These are phyloP conservation scores for Lablab purpureus DNA, from an alignment of 306 rosid species.

Conservation along the genomic window DNA sequence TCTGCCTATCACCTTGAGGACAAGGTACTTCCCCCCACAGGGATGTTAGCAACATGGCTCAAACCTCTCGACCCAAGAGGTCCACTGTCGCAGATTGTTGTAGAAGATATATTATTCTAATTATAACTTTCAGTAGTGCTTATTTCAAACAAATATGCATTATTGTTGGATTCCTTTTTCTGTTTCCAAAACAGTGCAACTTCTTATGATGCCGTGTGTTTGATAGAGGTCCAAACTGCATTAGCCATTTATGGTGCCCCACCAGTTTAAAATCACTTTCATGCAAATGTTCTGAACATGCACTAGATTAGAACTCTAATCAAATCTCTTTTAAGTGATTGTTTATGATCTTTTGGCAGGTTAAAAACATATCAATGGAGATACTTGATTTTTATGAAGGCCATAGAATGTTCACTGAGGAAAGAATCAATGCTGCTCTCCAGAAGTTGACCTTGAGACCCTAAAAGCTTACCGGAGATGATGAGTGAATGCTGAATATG, in stretches of 20 bases:
- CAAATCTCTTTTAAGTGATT: neutral
- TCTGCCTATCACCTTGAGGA: too few relatives aligned
- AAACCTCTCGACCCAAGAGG: too few relatives aligned
- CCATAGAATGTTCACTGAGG: slow-evolving; percentile 62
- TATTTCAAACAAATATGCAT: too few relatives aligned
- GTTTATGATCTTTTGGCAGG: slow-evolving; percentile 58
- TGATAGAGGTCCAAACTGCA: slow-evolving; percentile 1
- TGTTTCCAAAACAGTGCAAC: too few relatives aligned
- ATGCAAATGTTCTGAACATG: slow-evolving; percentile 11
- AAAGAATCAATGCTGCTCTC: slow-evolving; percentile 71
- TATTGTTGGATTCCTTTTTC: too few relatives aligned
- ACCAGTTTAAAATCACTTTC: neutral
- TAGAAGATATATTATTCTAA: too few relatives aligned
- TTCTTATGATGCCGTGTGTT: neutral
- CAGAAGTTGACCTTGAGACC: slow-evolving; percentile 64
- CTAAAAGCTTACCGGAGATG: slow-evolving; percentile 40
- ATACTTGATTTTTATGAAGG: slow-evolving; percentile 87
- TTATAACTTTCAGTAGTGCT: too few relatives aligned
- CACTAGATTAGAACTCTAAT: neutral
- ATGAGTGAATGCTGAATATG: neutral
- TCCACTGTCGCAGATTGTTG: too few relatives aligned
- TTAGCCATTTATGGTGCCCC: slow-evolving; percentile 5
- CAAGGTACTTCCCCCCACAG: too few relatives aligned
- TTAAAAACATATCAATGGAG: slow-evolving; percentile 92
- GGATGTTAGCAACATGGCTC: too few relatives aligned